These are phyloP conservation scores for Mortierella sp. DNA, from an alignment of 371 early-diverging fungal species.

Conservation along the genomic window DNA sequence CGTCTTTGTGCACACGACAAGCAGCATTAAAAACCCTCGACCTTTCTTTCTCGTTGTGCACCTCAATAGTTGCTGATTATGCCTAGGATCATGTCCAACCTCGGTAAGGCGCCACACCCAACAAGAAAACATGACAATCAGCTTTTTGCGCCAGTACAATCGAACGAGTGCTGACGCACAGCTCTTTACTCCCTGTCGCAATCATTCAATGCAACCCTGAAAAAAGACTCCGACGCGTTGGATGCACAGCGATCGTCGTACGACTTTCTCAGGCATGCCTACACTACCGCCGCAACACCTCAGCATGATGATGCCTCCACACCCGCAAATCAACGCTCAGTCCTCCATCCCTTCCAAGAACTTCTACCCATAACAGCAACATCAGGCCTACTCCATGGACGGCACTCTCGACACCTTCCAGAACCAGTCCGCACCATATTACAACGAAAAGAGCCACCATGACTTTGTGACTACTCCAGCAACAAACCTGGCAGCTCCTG, in stretches of 20 bases:
- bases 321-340: not conserved
- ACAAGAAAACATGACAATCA: not conserved
- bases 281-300: constrained; percentile 12
- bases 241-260: constrained; percentile 31
- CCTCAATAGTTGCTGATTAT: constrained; percentile 24
- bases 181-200: not conserved
- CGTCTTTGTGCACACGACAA: not conserved
- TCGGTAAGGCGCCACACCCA: constrained; percentile 11
- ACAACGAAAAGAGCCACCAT: not conserved
- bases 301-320: constrained; percentile 2
- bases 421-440: not conserved
- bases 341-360: not conserved
- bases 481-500: too few relatives aligned
- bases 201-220: not conserved
- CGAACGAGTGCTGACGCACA: not conserved
- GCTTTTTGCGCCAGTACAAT: not conserved
- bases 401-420: not conserved
- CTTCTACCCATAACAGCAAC: not conserved
- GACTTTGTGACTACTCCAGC: not conserved
- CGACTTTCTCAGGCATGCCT: constrained; percentile 23
- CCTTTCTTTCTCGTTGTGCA: not conserved
- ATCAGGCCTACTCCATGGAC: constrained; percentile 1
- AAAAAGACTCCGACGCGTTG: constrained; percentile 28
- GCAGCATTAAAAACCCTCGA: not conserved
- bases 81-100: constrained; percentile 44